phyloP scores from a whole-genome alignment of 257 asterid species.

The Lantana camara region DNA sequence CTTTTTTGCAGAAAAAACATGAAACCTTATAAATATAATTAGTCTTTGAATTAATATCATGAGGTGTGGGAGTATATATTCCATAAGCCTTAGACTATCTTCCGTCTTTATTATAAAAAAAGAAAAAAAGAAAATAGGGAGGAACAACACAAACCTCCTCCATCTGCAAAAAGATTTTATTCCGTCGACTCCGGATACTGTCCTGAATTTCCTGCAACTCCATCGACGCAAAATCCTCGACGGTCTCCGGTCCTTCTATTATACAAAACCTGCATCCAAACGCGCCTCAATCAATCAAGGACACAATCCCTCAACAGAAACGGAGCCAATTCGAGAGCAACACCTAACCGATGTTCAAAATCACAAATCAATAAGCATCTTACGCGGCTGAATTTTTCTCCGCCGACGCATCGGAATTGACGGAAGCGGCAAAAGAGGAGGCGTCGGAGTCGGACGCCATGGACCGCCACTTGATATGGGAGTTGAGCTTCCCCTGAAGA shows the following conservation, averaged over 20 bases:
- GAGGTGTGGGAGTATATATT: background rate
- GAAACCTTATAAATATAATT: background rate
- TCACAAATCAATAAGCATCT: background rate
- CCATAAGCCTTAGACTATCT: background rate
- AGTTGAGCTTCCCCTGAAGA: slow-evolving; percentile 34
- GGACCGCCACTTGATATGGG: slow-evolving; percentile 52
- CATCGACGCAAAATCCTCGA: slow-evolving; percentile 85
- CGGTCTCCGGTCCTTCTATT: slow-evolving; percentile 96
- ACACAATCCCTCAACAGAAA: background rate
- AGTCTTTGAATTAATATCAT: background rate
- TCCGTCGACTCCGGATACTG: slow-evolving; percentile 82
- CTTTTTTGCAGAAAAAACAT: background rate
- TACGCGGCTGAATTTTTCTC: slow-evolving; percentile 56
- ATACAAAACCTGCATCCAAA: slow-evolving; percentile 73
- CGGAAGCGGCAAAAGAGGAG: slow-evolving; percentile 51
- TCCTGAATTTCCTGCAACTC: slow-evolving; percentile 90
- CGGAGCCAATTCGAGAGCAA: background rate
- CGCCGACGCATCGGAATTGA: slow-evolving; percentile 45
- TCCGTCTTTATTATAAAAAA: too few relatives aligned
- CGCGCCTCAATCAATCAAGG: slow-evolving; percentile 11
- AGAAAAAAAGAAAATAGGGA: background rate
- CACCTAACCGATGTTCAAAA: background rate
- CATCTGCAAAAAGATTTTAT: slow-evolving; percentile 92
- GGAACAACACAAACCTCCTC: slow-evolving; percentile 68
- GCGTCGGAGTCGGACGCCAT: slow-evolving; percentile 63